Base-by-base conservation (phyloP, 352 stramenopile species). In the Globisporangium viniferum region DNA sequence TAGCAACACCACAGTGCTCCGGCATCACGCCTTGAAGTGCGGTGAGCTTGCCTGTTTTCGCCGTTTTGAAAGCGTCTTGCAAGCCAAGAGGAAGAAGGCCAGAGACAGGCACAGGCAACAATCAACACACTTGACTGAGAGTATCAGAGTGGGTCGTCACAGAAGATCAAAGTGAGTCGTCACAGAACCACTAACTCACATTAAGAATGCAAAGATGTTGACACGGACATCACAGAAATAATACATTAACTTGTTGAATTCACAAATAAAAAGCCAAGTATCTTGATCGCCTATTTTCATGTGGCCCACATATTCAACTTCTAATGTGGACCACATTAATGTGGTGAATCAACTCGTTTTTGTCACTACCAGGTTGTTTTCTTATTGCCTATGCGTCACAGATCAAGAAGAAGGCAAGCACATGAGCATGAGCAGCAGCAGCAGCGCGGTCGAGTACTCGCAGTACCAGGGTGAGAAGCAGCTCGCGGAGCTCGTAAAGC, bases 401-500 rank as follows among this genome's bases (percentile, higher is more conserved):
- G 36, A 46, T 46, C 39, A 46, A 46, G 14, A 39, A 39, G 33
- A 15, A 46, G 31, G 3, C 31, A 18, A 14, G 39, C 39, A 46
- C 18, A 6, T 10, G 9, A 41, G 20, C 29, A 60, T 44, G n/a
- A 60, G 55, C 18, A 61, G 1, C 51, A 61, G 18, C 56, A 61
- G 18, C 29, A 29, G 8, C 31, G 31, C 44, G 51, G 73, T 93
- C 49, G 75, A 87, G 59, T 94, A 88, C 65, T 77, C 77, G 53
- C 74, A 75, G 73, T 95, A 95, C 75, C 80, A 93, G 62, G 91
- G 86, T 64, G 91, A 97, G 79, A 91, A 92, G 66, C 82, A 97
- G 75, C 84, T 98, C 29, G 80, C 79, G 22, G 90, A 97, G 74
- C 90, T 98, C 20, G 94, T 98, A 71, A 89, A 88, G 67, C 87